Conservation (phyloP, 1,139 yeast species). For the Taiozyma sp. region DNA sequence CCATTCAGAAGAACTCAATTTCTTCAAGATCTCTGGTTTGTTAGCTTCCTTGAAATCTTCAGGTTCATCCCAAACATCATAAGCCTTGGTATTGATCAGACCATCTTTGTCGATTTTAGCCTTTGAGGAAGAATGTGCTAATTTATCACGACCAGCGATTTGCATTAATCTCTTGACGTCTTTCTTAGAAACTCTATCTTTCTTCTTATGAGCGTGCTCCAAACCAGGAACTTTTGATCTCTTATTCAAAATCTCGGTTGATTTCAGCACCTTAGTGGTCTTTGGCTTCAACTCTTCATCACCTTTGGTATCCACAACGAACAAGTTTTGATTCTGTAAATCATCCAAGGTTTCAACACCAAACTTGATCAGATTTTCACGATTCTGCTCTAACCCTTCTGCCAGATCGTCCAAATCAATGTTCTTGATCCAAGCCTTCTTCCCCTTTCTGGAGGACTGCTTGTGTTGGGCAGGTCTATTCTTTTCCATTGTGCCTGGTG, state of each 20-base stretch:
- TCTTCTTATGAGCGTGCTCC: slow-evolving; percentile 32
- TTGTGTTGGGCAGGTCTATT: slow-evolving; percentile 40
- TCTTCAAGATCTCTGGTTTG: slow-evolving; percentile 37
- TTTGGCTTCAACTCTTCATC: slow-evolving; percentile 40
- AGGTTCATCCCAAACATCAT: slow-evolving; percentile 64
- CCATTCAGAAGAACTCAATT: slow-evolving; percentile 41
- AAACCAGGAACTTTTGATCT: slow-evolving; percentile 78
- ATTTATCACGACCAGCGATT: slow-evolving; percentile 68
- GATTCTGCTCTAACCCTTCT: slow-evolving; percentile 56
- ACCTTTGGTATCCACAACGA: slow-evolving; percentile 69
- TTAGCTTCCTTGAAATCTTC: slow-evolving; percentile 22
- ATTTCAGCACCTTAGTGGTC: slow-evolving; percentile 49
- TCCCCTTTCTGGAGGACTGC: slow-evolving; percentile 86
- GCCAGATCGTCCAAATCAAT: slow-evolving; percentile 81
- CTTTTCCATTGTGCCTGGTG: slow-evolving; percentile 23
- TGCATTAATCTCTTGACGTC: slow-evolving; percentile 68
- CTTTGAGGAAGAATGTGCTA: slow-evolving; percentile 42
- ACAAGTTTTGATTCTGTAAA: slow-evolving; percentile 42
- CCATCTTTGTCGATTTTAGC: slow-evolving; percentile 61
- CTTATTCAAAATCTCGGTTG: slow-evolving; percentile 67
- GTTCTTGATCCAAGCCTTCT: slow-evolving; percentile 94
- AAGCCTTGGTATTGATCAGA: slow-evolving; percentile 37
- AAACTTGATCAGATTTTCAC: slow-evolving; percentile 61
- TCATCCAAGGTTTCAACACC: slow-evolving; percentile 44
- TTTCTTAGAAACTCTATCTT: slow-evolving; percentile 54